Conservation (phyloP, 2,329 filamentous ascomycete species). For the Fusarium goolgardi region DNA sequence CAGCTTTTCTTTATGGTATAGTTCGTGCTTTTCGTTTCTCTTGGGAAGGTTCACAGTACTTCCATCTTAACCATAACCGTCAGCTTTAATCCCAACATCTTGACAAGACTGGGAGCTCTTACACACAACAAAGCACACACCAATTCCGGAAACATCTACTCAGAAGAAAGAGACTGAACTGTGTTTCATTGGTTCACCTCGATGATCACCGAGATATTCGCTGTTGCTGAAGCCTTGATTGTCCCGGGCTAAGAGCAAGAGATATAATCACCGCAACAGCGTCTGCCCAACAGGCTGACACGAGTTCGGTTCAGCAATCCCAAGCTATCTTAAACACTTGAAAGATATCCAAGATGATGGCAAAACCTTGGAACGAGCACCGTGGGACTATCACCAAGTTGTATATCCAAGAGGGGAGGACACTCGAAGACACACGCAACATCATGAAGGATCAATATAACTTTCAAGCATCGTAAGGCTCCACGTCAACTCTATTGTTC, state of each 20-base stretch:
- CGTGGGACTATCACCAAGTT: constrained; percentile 52
- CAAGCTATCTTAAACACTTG: not conserved
- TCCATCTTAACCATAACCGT: constrained; percentile 10
- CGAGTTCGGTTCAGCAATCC: not conserved
- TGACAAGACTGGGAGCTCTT: not conserved
- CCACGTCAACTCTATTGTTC: not conserved
- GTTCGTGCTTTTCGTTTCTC: constrained; percentile 2
- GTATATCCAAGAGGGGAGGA: constrained; percentile 56
- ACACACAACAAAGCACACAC: not conserved
- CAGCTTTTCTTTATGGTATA: constrained; percentile 4
- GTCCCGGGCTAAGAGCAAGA: constrained; percentile 35
- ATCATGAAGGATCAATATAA: constrained; percentile 55
- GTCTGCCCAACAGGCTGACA: not conserved
- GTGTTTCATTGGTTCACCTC: constrained; percentile 5
- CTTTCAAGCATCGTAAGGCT: constrained; percentile 57
- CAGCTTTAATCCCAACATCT: constrained; percentile 1
- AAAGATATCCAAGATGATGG: constrained; percentile 51
- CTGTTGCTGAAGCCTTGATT: constrained; percentile 37
- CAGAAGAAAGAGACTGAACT: not conserved
- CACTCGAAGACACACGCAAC: constrained; percentile 55
- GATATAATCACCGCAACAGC: constrained; percentile 5
- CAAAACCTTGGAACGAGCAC: constrained; percentile 58
- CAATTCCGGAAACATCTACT: not conserved
- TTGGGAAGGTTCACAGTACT: constrained; percentile 38
- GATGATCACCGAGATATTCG: constrained; percentile 30